A percentile compares a stretch with the other conserved stretches of the same genome.
Conservation (phyloP, 306 rosid species). For the Citrullus amarus region DNA sequence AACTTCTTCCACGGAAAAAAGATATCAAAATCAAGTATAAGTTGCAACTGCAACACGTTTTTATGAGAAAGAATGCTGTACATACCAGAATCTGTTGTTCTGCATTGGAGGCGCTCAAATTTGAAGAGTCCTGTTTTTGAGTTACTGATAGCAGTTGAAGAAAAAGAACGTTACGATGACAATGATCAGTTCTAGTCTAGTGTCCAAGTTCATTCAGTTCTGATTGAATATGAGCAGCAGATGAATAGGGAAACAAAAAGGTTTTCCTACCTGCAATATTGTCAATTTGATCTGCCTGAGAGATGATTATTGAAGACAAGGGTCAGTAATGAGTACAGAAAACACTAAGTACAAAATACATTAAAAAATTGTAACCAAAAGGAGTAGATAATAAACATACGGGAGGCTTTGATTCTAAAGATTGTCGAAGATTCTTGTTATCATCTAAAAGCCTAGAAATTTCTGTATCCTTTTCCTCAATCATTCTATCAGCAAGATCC, state of each 20-base stretch:
- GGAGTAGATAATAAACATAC: slow-evolving; percentile 30
- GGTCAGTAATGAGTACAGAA: not conserved
- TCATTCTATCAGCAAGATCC: slow-evolving; percentile 87
- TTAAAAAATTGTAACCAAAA: slow-evolving; percentile 2
- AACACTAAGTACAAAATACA: not conserved
- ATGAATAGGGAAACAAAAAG: not conserved
- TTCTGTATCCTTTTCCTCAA: slow-evolving; percentile 81
- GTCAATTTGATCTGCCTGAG: slow-evolving; percentile 53
- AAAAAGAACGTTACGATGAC: slow-evolving; percentile 14
- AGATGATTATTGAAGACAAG: slow-evolving; percentile 19
- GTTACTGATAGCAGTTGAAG: slow-evolving; percentile 39
- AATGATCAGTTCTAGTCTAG: slow-evolving; percentile 5
- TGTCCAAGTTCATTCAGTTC: slow-evolving; percentile 10
- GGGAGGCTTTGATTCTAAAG: slow-evolving; percentile 53
- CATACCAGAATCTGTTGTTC: slow-evolving; percentile 95
- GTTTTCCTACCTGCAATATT: slow-evolving; percentile 46
- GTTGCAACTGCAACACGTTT: not conserved
- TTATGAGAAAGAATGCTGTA: slow-evolving; percentile 10
- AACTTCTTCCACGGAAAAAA: not conserved
- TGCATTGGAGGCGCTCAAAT: slow-evolving; percentile 47
- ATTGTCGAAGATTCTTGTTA: slow-evolving; percentile 59
- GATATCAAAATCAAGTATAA: not conserved
- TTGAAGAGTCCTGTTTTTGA: slow-evolving; percentile 48
- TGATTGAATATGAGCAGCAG: not conserved
- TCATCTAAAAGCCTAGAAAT: slow-evolving; percentile 74